Percentiles rank a stretch among this genome's conserved stretches.
Evolutionary conservation across 306 rosid species (phyloP).

Genomic region (Corylus heterophylla): DNA sequence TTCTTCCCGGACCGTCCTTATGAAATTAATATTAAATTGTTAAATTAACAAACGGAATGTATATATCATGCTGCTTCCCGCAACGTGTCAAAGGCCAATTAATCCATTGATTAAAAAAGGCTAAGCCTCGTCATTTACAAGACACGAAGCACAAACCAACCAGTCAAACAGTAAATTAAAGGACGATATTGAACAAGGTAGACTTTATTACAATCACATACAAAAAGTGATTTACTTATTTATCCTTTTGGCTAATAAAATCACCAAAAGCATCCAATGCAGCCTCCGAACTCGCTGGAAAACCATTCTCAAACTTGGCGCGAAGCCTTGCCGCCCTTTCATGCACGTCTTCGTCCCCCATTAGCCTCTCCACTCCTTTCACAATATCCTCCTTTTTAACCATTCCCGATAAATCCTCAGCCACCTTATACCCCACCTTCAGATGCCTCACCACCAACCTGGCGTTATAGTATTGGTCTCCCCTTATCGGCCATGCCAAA

Average conservation of each 20-base stretch:
- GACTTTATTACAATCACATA: no score
- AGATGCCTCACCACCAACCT: constrained; percentile 48
- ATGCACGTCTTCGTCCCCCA: constrained; percentile 44
- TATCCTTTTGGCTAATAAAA: neutral
- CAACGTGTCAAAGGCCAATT: no score
- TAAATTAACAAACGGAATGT: no score
- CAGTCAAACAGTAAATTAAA: no score
- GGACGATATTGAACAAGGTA: no score
- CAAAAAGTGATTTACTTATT: no score
- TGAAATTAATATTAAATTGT: no score
- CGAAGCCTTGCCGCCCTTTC: constrained; percentile 32
- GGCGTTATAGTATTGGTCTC: constrained; percentile 57
- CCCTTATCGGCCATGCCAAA: constrained; percentile 66
- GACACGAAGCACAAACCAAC: no score
- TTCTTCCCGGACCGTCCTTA: no score
- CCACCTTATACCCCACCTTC: constrained; percentile 46
- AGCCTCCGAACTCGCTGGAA: constrained; percentile 45
- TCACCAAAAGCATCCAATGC: constrained; percentile 53
- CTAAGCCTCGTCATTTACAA: no score
- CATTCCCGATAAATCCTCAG: constrained; percentile 29
- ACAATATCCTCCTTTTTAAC: constrained; percentile 38
- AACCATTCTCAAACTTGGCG: constrained; percentile 46
- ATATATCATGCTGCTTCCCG: no score
- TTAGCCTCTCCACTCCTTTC: constrained; percentile 45
- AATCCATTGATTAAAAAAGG: no score